These are phyloP conservation scores for Fraxinus anomala DNA, from an alignment of 257 asterid species.

Conservation along the genomic window DNA sequence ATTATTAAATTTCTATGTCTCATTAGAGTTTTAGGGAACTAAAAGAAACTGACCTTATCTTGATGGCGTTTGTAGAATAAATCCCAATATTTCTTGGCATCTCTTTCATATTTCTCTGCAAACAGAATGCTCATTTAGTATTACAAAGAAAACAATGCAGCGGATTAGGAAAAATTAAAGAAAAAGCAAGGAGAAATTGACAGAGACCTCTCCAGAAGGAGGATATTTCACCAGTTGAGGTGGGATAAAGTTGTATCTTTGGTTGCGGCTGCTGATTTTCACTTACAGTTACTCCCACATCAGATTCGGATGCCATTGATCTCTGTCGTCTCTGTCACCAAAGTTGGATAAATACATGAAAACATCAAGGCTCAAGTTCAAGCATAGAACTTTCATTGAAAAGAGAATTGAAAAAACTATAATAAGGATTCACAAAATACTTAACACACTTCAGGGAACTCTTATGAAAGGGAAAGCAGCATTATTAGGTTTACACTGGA, in stretches of 20 bases:
- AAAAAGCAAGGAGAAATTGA: slow-evolving; percentile 15
- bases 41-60: slow-evolving; percentile 62
- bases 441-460: background rate
- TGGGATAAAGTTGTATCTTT: slow-evolving; percentile 74
- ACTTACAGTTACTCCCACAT: slow-evolving; percentile 23
- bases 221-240: slow-evolving; percentile 79
- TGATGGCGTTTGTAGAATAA: slow-evolving; percentile 91
- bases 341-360: background rate
- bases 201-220: slow-evolving; percentile 79
- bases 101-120: slow-evolving; percentile 86
- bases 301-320: slow-evolving; percentile 42
- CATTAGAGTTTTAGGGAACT: slow-evolving; percentile 3
- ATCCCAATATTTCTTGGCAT: slow-evolving; percentile 96
- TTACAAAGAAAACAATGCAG: background rate
- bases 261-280: slow-evolving; percentile 41
- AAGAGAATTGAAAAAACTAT: background rate
- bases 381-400: slow-evolving; percentile 16
- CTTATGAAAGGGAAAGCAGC: background rate
- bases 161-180: slow-evolving; percentile 4
- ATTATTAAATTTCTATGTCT: slow-evolving; percentile 12
- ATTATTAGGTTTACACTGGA: background rate
- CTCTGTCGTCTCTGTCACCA: slow-evolving; percentile 9
- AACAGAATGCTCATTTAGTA: slow-evolving; percentile 19
- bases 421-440: slow-evolving; percentile 2
- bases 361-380: background rate